Evolutionary conservation across 2,329 filamentous ascomycete species (phyloP), one percentile per base, ranked within the genome.

Genomic region (Pleomassaria siparia): DNA sequence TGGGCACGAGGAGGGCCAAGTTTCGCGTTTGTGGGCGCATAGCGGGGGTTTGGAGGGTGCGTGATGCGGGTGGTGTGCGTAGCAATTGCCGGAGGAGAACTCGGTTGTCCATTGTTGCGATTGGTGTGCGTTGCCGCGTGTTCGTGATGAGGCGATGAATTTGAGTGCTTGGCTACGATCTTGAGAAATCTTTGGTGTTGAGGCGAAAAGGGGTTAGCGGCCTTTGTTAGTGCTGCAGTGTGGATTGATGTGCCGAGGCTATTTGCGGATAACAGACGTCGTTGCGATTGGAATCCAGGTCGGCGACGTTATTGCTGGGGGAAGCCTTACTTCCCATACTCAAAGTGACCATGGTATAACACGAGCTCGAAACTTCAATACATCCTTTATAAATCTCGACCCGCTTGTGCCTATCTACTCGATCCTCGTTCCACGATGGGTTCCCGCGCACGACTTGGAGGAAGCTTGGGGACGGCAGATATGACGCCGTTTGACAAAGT

Each of bases 41-140:
- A 20, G 50, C 29, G 21, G 49, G 8, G 24, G 53, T 26, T 28
- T 61, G 33, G 42, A 62, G 49, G 40, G 42, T 51, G 29, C 63
- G 62, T 32, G 49, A 57, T 4, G 53, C 15, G 20, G 58, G 46
- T 13, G 64, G 63, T 18, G 53, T 44, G 48, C 62, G 61, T 9
- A 69, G 61, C 16, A 70, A 53, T 16, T 63, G 60, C 24, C 61
- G 59, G 37, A 68, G 46, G 21, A 64, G 37, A 3, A 37, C 25
- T 28, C 54, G 33, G 4, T 62, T n/a, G 13, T 66, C 60, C 67
- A 69, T 69, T 29, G 37, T 44, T 26, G 29, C 22, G 24, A 25
- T 41, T 44, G 42, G 16, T n/a, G 3, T 18, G 15, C 16, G 25
- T 29, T 25, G 4, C 16, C 16, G n/a, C 13, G 26, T 12, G 22